These are phyloP conservation scores for Suillus placidus DNA, from an alignment of 768 basidiomycete genomes.

Conservation along the genomic window DNA sequence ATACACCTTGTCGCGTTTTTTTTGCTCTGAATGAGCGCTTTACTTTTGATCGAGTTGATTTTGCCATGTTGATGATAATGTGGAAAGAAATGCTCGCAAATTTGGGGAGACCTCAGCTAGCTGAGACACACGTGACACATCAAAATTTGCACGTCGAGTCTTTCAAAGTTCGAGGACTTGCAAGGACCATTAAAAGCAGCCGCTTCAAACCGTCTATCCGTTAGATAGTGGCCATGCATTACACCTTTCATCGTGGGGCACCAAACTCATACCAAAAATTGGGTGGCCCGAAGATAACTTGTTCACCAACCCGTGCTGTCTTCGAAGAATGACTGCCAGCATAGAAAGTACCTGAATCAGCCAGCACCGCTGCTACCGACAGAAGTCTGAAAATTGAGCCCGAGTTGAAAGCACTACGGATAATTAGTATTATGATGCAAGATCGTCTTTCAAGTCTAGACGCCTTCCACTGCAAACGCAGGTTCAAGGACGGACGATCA, in stretches of 20 bases:
- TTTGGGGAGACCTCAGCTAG: background rate
- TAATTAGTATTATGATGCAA: background rate
- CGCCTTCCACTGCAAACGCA: background rate
- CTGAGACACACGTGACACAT: background rate
- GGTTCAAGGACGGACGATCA: background rate
- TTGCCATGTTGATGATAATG: constrained; percentile 58
- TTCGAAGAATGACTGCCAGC: background rate
- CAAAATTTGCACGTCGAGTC: too few relatives aligned
- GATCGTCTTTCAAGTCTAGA: background rate
- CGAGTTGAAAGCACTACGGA: background rate
- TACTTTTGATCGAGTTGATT: constrained; percentile 80
- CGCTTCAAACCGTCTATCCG: background rate
- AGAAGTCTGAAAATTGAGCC: background rate
- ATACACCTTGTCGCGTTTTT: constrained; percentile 76
- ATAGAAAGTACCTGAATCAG: background rate
- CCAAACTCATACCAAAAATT: background rate
- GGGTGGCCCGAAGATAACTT: background rate
- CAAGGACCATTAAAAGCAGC: background rate
- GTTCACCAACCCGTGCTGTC: background rate
- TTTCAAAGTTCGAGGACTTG: background rate
- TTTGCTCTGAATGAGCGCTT: constrained; percentile 79
- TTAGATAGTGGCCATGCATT: background rate
- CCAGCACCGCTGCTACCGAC: background rate
- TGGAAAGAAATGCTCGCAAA: background rate
- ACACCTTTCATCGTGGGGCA: background rate